Percentiles rank a stretch among this genome's conserved stretches.
Evolutionary conservation across 495 filamentous ascomycete genomes (phyloP).

Genomic region (Talaromyces stipitatus): DNA sequence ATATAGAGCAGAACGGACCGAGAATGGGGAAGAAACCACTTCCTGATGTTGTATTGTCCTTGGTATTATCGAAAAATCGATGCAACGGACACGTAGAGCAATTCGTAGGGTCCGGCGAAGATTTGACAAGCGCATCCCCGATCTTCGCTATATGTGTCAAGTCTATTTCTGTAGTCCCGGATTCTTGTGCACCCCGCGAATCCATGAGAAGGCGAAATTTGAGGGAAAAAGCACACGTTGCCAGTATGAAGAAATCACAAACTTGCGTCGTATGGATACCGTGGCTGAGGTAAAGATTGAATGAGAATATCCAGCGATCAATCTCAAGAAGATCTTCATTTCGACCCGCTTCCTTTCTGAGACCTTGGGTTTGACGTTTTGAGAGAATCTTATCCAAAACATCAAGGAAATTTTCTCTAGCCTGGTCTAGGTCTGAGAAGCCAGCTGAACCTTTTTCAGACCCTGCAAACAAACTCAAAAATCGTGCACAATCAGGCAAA

Average conservation of each 20-base stretch:
- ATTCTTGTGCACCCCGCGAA: neutral
- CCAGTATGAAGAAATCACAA: neutral
- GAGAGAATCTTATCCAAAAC: neutral
- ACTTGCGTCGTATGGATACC: neutral
- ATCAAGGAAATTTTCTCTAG: neutral
- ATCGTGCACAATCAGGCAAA: neutral
- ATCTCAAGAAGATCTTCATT: neutral
- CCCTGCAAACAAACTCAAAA: neutral
- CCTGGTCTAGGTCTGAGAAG: neutral
- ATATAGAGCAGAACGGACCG: neutral
- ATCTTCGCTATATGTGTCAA: slow-evolving; percentile 1
- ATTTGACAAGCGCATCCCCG: neutral
- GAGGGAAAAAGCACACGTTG: neutral
- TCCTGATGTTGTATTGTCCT: neutral
- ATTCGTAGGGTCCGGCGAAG: neutral
- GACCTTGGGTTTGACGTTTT: neutral
- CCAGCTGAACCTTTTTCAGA: neutral
- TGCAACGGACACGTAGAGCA: neutral
- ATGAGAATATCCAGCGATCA: neutral
- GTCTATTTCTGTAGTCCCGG: neutral
- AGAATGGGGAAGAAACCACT: neutral
- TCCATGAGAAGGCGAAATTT: slow-evolving; percentile 1
- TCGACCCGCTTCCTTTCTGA: neutral
- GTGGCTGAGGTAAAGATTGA: slow-evolving; percentile 1
- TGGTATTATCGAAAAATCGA: neutral